Percentiles rank a stretch among this genome's conserved stretches.
phyloP scores from a whole-genome alignment of 2,329 filamentous ascomycete species.

The Metarhizium sp. region DNA sequence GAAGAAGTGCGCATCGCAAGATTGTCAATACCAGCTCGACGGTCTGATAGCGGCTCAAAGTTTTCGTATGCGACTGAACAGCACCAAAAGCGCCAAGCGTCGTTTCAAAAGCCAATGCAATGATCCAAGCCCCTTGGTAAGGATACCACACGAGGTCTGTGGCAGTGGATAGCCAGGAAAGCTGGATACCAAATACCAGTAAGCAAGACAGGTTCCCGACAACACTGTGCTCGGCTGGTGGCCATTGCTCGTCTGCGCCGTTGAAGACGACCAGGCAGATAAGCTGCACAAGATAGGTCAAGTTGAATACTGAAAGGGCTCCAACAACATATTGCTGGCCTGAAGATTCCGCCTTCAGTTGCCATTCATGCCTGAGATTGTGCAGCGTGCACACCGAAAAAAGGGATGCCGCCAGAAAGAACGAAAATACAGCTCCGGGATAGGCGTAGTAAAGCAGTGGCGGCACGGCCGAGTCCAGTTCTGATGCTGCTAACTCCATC shows the following conservation, averaged over 20 bases:
- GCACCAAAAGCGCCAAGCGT: slow-evolving; percentile 26
- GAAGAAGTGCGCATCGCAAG: slow-evolving; percentile 11
- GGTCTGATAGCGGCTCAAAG: slow-evolving; percentile 10
- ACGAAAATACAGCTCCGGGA: slow-evolving; percentile 46
- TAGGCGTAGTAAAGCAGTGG: slow-evolving; percentile 48
- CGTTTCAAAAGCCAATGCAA: slow-evolving; percentile 49
- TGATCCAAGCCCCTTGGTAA: slow-evolving; percentile 51
- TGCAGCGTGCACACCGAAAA: slow-evolving; percentile 45
- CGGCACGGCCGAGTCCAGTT: slow-evolving; percentile 19
- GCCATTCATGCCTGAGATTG: slow-evolving; percentile 22
- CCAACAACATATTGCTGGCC: slow-evolving; percentile 22
- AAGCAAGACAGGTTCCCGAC: slow-evolving; percentile 53
- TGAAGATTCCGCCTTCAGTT: slow-evolving; percentile 9
- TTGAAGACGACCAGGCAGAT: slow-evolving; percentile 27
- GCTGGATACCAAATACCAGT: slow-evolving; percentile 53
- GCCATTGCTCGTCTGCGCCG: slow-evolving; percentile 26
- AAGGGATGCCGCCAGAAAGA: slow-evolving; percentile 43
- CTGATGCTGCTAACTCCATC: slow-evolving; percentile 3
- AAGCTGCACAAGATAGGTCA: slow-evolving; percentile 40
- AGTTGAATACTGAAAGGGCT: slow-evolving; percentile 32
- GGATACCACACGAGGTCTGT: slow-evolving; percentile 50
- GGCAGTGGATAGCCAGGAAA: slow-evolving; percentile 42
- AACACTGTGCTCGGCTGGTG: slow-evolving; percentile 35
- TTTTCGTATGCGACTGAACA: slow-evolving; percentile 1
- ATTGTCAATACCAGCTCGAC: slow-evolving; percentile 14